phyloP scores from a whole-genome alignment of 2,329 filamentous ascomycete genomes.

The Ophiostoma sp. region DNA sequence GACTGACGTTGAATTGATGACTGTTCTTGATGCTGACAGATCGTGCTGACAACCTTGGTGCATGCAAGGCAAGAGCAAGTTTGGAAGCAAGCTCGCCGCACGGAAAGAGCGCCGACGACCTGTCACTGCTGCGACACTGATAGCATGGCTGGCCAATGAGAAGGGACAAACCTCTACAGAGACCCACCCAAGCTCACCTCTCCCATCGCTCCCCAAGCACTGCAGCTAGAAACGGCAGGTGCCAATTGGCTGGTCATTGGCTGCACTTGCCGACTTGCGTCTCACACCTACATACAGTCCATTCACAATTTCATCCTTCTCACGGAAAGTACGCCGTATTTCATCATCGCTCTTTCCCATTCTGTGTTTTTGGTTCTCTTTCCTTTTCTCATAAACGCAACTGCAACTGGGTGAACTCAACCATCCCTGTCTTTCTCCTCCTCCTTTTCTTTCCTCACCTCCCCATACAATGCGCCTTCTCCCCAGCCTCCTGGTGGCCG shows the following conservation, averaged over 20 bases:
- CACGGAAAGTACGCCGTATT: neutral
- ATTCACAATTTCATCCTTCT: neutral
- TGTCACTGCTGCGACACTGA: neutral
- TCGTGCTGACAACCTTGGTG: neutral
- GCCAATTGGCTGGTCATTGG: slow-evolving; percentile 17
- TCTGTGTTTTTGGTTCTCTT: neutral
- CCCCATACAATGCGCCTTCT: slow-evolving; percentile 7
- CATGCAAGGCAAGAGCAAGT: neutral
- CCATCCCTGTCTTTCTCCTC: neutral
- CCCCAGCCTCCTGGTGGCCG: slow-evolving; percentile 4
- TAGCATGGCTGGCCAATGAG: neutral
- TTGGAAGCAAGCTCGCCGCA: neutral
- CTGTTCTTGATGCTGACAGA: neutral
- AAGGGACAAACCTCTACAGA: neutral
- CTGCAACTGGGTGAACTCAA: neutral
- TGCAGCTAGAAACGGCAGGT: slow-evolving; percentile 14
- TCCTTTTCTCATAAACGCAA: neutral
- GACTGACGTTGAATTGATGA: slow-evolving; percentile 3
- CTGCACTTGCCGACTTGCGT: slow-evolving; percentile 10
- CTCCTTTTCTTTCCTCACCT: neutral
- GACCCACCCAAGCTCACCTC: neutral
- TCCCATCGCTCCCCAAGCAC: neutral
- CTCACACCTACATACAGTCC: neutral
- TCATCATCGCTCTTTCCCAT: slow-evolving; percentile 1
- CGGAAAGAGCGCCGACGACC: neutral